Conservation (phyloP, 148 eudicot genomes). For the Chenopodium suecicum region DNA sequence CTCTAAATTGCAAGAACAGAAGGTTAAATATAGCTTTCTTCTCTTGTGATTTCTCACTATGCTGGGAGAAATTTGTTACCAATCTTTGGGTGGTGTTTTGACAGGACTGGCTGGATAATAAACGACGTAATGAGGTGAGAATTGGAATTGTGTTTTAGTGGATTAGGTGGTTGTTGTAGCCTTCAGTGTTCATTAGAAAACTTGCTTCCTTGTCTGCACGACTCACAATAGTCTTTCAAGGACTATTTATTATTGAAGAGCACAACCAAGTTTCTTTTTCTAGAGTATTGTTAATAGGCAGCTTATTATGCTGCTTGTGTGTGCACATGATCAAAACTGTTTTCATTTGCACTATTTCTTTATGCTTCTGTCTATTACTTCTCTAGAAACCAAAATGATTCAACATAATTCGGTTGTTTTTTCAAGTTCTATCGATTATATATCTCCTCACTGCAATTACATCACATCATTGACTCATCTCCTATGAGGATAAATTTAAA, state of each 20-base stretch:
- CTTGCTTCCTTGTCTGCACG: no score
- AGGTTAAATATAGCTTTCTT: conserved; percentile 42
- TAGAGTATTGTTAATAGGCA: neutral
- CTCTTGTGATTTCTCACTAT: neutral
- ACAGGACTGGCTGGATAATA: conserved; percentile 34
- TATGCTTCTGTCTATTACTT: neutral
- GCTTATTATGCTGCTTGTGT: neutral
- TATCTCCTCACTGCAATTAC: neutral
- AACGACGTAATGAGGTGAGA: conserved; percentile 28
- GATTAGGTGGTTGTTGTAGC: no score
- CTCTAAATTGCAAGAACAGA: conserved; percentile 55
- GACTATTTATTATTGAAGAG: no score
- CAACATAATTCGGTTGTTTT: neutral
- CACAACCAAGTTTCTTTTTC: neutral
- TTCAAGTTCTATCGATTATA: no score
- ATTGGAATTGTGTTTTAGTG: neutral
- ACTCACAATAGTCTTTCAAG: no score
- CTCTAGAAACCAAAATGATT: neutral
- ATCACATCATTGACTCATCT: neutral
- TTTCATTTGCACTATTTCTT: neutral
- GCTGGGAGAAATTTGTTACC: neutral
- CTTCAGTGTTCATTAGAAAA: no score
- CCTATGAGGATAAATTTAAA: conserved; percentile 1
- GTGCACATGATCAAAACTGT: neutral
- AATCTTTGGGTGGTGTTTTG: neutral